These are phyloP conservation scores for Sarocladiaceae sp. DNA, from an alignment of 2,329 filamentous ascomycete species.

Conservation along the genomic window DNA sequence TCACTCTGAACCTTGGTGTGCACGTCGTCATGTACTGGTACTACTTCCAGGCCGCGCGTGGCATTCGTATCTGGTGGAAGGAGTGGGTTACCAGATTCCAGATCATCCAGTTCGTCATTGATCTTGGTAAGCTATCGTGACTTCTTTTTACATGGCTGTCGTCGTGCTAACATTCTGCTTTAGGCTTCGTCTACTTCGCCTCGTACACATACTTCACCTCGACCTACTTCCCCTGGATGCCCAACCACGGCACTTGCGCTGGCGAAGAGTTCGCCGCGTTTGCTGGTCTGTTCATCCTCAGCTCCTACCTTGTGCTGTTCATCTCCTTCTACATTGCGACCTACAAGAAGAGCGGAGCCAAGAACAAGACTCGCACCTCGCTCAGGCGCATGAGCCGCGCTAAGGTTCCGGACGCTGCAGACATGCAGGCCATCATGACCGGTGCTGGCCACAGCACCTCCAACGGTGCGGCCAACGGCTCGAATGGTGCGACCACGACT, in stretches of 20 bases:
- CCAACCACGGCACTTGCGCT: slow-evolving; percentile 78
- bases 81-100: slow-evolving; percentile 98
- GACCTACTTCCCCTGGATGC: slow-evolving; percentile 79
- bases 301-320: slow-evolving; percentile 94
- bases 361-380: slow-evolving; percentile 71
- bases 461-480: slow-evolving; percentile 42
- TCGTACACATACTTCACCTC: slow-evolving; percentile 98
- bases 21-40: slow-evolving; percentile 99
- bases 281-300: slow-evolving; percentile 84
- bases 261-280: slow-evolving; percentile 97
- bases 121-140: slow-evolving; percentile 88
- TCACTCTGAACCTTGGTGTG: slow-evolving; percentile 84
- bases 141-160: too few species aligned
- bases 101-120: slow-evolving; percentile 95
- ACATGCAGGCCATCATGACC: slow-evolving; percentile 53
- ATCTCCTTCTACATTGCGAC: slow-evolving; percentile 98
- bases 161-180: too few species aligned
- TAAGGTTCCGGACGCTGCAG: slow-evolving; percentile 74
- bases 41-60: slow-evolving; percentile 98
- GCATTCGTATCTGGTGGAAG: slow-evolving; percentile 98
- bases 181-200: slow-evolving; percentile 97
- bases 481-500: slow-evolving; percentile 32
- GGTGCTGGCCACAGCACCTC: slow-evolving; percentile 45
- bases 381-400: slow-evolving; percentile 60
- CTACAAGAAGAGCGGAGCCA: slow-evolving; percentile 83